Evolutionary conservation across 768 basidiomycete genomes (phyloP).

Genomic region (Agrocybe pediades): DNA sequence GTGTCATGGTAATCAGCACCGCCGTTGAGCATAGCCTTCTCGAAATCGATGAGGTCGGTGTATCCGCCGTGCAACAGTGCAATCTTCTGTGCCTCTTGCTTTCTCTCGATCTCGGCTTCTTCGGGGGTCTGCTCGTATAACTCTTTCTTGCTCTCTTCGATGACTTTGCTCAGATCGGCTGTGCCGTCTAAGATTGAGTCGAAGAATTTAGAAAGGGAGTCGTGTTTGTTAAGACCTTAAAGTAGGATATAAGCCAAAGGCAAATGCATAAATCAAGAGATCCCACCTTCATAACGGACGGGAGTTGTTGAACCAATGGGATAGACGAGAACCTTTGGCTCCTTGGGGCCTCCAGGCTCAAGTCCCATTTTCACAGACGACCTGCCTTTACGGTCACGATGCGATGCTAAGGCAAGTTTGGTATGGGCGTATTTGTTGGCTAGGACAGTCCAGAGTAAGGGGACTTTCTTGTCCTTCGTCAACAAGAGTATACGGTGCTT

Average conservation of each 20-base stretch:
- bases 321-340: slow-evolving; percentile 74
- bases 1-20: slow-evolving; percentile 45
- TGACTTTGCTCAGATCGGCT: slow-evolving; percentile 49
- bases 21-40: slow-evolving; percentile 44
- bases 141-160: slow-evolving; percentile 41
- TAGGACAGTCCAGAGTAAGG: slow-evolving; percentile 80
- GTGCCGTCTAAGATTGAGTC: slow-evolving; percentile 71
- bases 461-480: slow-evolving; percentile 75
- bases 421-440: slow-evolving; percentile 67
- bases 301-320: slow-evolving; percentile 57
- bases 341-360: slow-evolving; percentile 52
- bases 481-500: slow-evolving; percentile 64
- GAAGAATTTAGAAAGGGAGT: slow-evolving; percentile 74
- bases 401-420: slow-evolving; percentile 60
- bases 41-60: slow-evolving; percentile 51
- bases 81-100: slow-evolving; percentile 56
- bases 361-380: slow-evolving; percentile 61
- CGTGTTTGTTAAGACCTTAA: slow-evolving; percentile 67
- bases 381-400: slow-evolving; percentile 66
- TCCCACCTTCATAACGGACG: slow-evolving; percentile 67
- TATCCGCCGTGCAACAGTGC: slow-evolving; percentile 54
- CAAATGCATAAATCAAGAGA: not conserved
- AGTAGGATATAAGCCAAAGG: not conserved
- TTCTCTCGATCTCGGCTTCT: slow-evolving; percentile 48
- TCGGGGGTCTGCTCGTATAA: slow-evolving; percentile 39